Evolutionary conservation across 495 filamentous ascomycete genomes (phyloP).

Genomic region (Collariella sp.): DNA sequence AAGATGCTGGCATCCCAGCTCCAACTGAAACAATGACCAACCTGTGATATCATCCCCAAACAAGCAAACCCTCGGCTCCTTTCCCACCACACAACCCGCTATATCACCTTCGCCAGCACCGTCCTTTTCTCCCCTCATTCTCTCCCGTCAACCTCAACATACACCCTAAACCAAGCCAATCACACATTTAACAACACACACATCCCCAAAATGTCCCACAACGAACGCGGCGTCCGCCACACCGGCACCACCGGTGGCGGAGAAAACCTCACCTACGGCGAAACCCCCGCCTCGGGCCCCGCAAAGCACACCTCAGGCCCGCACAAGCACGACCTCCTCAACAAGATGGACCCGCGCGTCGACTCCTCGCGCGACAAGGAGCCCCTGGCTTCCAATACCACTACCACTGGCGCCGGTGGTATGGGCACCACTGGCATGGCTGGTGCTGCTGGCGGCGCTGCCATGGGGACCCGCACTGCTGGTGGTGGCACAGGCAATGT

Average conservation of each 20-base stretch:
- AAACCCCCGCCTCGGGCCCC: conserved; percentile 22
- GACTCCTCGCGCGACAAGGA: conserved; percentile 44
- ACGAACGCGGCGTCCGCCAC: conserved; percentile 7
- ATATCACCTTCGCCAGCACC: no score
- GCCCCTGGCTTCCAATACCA: conserved; percentile 11
- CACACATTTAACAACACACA: conserved; percentile 1
- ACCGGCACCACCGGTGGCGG: neutral
- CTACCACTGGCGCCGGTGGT: neutral
- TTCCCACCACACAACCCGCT: no score
- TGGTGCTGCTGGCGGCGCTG: no score
- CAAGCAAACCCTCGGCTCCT: no score
- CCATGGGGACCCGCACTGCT: no score
- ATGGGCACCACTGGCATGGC: no score
- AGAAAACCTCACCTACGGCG: conserved; percentile 15
- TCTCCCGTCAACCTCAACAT: neutral
- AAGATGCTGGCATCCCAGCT: no score
- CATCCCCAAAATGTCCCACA: conserved; percentile 2
- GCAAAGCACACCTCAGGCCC: conserved; percentile 35
- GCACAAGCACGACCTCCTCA: conserved; percentile 51
- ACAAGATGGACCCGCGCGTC: conserved; percentile 58
- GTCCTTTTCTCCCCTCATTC: no score
- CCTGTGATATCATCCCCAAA: no score
- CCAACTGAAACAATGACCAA: no score
- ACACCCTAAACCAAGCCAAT: neutral
- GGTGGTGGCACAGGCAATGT: no score